Evolutionary conservation across 129 eudicot species (phyloP), one percentile per base, ranked within the genome.

Genomic region (Dittrichia graveolens): DNA sequence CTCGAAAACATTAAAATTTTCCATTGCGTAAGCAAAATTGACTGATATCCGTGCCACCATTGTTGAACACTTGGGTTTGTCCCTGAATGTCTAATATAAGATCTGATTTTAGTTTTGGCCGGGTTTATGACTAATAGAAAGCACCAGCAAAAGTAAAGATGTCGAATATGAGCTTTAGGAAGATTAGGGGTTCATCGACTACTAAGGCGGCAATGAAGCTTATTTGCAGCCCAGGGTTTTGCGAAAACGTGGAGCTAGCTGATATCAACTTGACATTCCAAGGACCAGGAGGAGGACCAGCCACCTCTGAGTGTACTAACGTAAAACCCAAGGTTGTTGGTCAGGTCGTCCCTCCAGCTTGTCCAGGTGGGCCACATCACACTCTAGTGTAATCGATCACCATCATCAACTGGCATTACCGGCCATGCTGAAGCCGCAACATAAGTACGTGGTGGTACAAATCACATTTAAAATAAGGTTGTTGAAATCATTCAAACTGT

Each of bases 91-190:
- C n/a, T n/a, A n/a, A n/a, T n/a, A 24, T 24, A 24, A 24, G 31
- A 24, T 24, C 16, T 50, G 46, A 64, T 24, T 8, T 16, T 35
- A 14, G 31, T n/a, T 40, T n/a, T 71, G 52, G n/a, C n/a, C n/a
- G n/a, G 0, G 9, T 71, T 9, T 58, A 11, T 45, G 56, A 40
- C 10, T 19, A 41, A 11, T 31, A 71, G 73, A 81, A 85, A 91
- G 71, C 39, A 0, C 92, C 98, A n/a, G 85, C 95, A 1, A 77
- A 60, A 18, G 89, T 87, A 34, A 83, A 87, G 90, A 63, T 92
- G 12, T 72, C 85, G 24, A 61, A 85, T 31, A 77, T 92, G 13
- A 72, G 79, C 54, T 81, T 89, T 65, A 79, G 72, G 41, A 84
- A 69, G 69, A 81, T 92, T 9, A 84, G 69, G 14, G 97, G 98